Evolutionary conservation across 495 filamentous ascomycete genomes (phyloP).

Genomic region (Neurospora sublineolata): DNA sequence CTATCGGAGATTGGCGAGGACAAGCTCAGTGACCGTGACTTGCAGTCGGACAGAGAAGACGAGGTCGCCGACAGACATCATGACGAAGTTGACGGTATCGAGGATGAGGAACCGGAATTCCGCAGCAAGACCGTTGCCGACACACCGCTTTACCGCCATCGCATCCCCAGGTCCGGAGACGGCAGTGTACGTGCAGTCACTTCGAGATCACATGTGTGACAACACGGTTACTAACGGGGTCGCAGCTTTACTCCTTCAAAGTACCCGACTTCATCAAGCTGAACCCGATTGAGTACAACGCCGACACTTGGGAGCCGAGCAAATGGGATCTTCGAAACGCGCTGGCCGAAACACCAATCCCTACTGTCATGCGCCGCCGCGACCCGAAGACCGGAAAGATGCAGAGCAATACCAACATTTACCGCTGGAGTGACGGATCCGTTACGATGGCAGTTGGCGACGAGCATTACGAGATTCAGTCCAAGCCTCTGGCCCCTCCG

Average conservation of each 20-base stretch:
- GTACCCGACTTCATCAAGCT: constrained; percentile 72
- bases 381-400: constrained; percentile 36
- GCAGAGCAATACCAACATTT: constrained; percentile 65
- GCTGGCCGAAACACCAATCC: constrained; percentile 24
- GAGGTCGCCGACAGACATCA: constrained; percentile 22
- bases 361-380: constrained; percentile 28
- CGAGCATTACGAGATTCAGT: constrained; percentile 68
- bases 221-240: not conserved
- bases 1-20: constrained; percentile 17
- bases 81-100: constrained; percentile 27
- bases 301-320: constrained; percentile 50
- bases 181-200: constrained; percentile 34
- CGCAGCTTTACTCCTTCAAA: constrained; percentile 64
- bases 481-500: constrained; percentile 63
- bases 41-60: constrained; percentile 71
- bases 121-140: constrained; percentile 46
- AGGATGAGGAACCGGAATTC: constrained; percentile 34
- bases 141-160: constrained; percentile 48
- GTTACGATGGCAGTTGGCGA: constrained; percentile 61
- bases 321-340: constrained; percentile 37
- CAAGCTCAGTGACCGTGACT: constrained; percentile 52
- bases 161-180: constrained; percentile 60
- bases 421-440: constrained; percentile 77
- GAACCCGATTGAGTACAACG: constrained; percentile 61
- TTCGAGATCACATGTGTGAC: not conserved